These are phyloP conservation scores for Myriosclerotinia scirpicola DNA, from an alignment of 2,329 filamentous ascomycete species.

Conservation along the genomic window DNA sequence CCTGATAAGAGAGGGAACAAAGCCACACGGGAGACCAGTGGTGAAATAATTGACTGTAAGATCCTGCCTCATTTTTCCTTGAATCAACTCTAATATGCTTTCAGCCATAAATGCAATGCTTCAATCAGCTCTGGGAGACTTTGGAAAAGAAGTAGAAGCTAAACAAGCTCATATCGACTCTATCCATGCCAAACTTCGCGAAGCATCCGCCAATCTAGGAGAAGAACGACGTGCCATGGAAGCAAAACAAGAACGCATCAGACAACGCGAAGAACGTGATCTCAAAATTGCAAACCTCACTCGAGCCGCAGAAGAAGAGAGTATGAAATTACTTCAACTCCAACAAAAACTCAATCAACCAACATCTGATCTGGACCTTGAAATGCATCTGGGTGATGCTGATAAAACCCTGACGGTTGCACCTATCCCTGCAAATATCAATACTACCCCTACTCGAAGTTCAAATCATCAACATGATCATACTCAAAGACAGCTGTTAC, in stretches of 20 bases:
- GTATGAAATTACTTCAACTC: conserved; percentile 52
- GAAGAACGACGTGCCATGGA: conserved; percentile 75
- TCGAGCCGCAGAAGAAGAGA: conserved; percentile 70
- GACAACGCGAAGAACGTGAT: conserved; percentile 61
- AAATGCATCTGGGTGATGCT: conserved; percentile 46
- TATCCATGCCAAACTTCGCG: conserved; percentile 77
- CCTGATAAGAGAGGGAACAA: conserved; percentile 50
- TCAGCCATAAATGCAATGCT: conserved; percentile 80
- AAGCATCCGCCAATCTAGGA: conserved; percentile 74
- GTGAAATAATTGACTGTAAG: conserved; percentile 78
- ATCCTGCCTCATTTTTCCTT: conserved; percentile 32
- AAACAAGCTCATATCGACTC: conserved; percentile 84
- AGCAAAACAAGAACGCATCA: conserved; percentile 63
- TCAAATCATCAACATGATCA: conserved; percentile 47
- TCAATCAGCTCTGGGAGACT: conserved; percentile 73
- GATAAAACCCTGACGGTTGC: conserved; percentile 38
- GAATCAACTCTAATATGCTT: background rate
- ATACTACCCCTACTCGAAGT: conserved; percentile 37
- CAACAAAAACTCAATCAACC: conserved; percentile 50
- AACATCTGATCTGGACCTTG: conserved; percentile 56
- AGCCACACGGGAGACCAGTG: conserved; percentile 68
- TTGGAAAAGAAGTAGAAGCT: conserved; percentile 75
- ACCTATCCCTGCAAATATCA: conserved; percentile 34
- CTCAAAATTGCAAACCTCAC: conserved; percentile 78
- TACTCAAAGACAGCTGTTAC: conserved; percentile 44